Percentiles rank a stretch among this genome's conserved stretches.
Conservation (phyloP, 1,139 yeast species). For the Nadsonia commutata region DNA sequence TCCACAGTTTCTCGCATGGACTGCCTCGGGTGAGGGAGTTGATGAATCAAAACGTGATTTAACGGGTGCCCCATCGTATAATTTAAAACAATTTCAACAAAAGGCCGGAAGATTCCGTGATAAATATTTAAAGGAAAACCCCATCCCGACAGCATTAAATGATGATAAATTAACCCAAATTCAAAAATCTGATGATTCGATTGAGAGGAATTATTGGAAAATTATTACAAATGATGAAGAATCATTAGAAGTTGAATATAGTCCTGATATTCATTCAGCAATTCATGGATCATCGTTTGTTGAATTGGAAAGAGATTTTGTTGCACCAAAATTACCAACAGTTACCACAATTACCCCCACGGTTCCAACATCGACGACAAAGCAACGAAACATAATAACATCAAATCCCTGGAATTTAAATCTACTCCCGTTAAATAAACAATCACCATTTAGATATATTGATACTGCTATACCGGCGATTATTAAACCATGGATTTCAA, state of each 20-base stretch:
- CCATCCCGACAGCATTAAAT: slow-evolving; percentile 10
- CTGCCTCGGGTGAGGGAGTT: neutral
- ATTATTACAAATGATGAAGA: slow-evolving; percentile 23
- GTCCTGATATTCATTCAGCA: slow-evolving; percentile 28
- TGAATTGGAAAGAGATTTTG: slow-evolving; percentile 17
- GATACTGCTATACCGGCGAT: slow-evolving; percentile 28
- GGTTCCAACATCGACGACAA: slow-evolving; percentile 7
- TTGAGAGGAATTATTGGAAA: slow-evolving; percentile 25
- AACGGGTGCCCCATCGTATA: slow-evolving; percentile 53
- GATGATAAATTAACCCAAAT: neutral
- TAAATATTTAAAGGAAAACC: slow-evolving; percentile 19
- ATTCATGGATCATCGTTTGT: slow-evolving; percentile 35
- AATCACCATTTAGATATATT: slow-evolving; percentile 32
- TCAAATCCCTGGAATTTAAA: slow-evolving; percentile 53
- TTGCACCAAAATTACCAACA: neutral
- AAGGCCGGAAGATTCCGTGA: slow-evolving; percentile 37
- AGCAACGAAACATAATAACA: neutral
- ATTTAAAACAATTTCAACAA: slow-evolving; percentile 43
- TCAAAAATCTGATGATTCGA: neutral
- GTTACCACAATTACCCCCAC: slow-evolving; percentile 12
- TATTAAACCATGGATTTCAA: slow-evolving; percentile 31
- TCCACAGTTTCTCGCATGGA: neutral
- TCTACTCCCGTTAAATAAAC: slow-evolving; percentile 41
- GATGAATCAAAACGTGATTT: slow-evolving; percentile 21
- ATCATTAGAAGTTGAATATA: slow-evolving; percentile 35